Conservation (phyloP, 192 early-diverging fungal genomes). For the Phlyctochytrium planicorne region DNA sequence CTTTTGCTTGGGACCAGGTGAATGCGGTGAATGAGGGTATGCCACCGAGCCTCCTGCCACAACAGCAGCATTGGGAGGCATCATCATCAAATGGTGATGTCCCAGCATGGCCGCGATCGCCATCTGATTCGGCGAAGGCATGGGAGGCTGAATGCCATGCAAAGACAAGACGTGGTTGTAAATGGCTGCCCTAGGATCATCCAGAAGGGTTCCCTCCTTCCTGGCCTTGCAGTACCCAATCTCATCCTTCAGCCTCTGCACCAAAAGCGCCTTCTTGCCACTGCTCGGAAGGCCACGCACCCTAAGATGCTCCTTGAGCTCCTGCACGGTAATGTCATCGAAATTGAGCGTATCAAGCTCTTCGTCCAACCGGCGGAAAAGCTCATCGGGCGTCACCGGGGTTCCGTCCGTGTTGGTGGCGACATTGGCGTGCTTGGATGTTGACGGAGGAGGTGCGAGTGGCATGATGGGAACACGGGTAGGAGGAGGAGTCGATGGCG, state of each 20-base stretch:
- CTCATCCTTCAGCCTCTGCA: conserved; percentile 67
- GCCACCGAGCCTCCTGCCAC: not conserved
- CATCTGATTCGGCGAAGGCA: not conserved
- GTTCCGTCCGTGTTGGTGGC: not conserved
- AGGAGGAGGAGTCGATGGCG: not conserved
- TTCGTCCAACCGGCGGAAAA: conserved; percentile 53
- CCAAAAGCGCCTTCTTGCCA: conserved; percentile 70
- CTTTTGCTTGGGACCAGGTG: not conserved
- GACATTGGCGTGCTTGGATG: not conserved
- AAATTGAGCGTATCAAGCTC: conserved; percentile 65
- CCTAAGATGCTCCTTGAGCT: conserved; percentile 72
- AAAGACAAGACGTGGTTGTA: conserved; percentile 27
- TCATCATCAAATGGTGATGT: too few relatives aligned
- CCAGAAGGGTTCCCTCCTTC: conserved; percentile 24
- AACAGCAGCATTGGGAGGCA: too few relatives aligned
- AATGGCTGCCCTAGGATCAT: conserved; percentile 29
- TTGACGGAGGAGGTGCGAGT: not conserved
- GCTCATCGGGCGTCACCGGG: conserved; percentile 20
- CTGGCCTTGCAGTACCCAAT: conserved; percentile 12
- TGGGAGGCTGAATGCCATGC: conserved; percentile 2
- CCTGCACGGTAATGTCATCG: conserved; percentile 72
- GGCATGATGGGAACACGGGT: conserved; percentile 7
- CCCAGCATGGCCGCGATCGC: not conserved
- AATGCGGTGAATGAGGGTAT: not conserved
- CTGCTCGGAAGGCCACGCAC: conserved; percentile 65